Evolutionary conservation across 148 eudicot genomes (phyloP).

Genomic region (Chenopodium formosanum): DNA sequence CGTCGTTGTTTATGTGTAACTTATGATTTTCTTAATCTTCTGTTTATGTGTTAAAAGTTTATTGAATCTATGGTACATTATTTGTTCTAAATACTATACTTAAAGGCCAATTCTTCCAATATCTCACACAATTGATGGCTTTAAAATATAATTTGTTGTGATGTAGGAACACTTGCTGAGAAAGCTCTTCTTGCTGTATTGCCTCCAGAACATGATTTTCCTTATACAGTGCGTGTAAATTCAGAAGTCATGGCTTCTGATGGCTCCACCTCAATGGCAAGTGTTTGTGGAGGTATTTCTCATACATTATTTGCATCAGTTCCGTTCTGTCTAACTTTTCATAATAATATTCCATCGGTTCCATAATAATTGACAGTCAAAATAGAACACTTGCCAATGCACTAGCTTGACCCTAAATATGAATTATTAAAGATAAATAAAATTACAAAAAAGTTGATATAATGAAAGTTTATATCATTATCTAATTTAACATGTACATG

Average conservation of each 20-base stretch:
- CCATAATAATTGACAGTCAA: too few species aligned
- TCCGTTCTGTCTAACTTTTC: background rate
- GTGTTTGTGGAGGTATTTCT: conserved; percentile 88
- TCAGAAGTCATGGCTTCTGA: conserved; percentile 99
- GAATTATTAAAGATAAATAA: too few species aligned
- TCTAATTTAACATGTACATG: too few species aligned
- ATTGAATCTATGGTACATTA: background rate
- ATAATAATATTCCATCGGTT: background rate
- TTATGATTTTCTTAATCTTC: background rate
- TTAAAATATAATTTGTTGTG: conserved; percentile 6
- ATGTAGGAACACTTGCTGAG: conserved; percentile 93
- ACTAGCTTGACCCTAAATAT: too few species aligned
- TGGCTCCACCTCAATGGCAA: conserved; percentile 99
- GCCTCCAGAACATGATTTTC: conserved; percentile 84
- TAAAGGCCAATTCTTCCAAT: background rate
- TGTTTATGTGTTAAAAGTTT: background rate
- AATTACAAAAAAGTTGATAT: too few species aligned
- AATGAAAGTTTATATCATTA: too few species aligned
- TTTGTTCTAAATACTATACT: background rate
- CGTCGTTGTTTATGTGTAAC: background rate
- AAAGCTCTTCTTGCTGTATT: conserved; percentile 93
- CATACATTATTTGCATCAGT: conserved; percentile 3
- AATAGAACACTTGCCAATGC: too few species aligned
- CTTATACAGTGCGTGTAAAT: conserved; percentile 81
- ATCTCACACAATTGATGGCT: too few species aligned